These are phyloP conservation scores for Chlamydomonas schloesseri DNA, from an alignment of 139 green algal species.

Conservation along the genomic window DNA sequence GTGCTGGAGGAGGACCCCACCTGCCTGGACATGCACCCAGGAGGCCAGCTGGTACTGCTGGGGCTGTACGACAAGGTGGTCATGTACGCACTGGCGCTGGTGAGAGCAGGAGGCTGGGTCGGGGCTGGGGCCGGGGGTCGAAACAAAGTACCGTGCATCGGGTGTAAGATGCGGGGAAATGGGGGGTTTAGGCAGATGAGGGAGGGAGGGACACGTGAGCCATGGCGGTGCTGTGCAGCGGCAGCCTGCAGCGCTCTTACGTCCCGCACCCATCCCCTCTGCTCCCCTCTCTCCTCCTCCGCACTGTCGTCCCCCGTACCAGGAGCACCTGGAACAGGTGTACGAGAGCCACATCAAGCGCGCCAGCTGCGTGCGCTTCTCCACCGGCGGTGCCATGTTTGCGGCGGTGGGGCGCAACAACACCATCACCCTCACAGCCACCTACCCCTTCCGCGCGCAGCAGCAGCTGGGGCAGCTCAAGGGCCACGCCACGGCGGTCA, in stretches of 20 bases:
- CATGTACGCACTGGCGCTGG: conserved; percentile 52
- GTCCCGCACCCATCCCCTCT: neutral
- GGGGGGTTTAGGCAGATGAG: no score
- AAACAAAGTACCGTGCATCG: no score
- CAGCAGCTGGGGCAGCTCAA: conserved; percentile 45
- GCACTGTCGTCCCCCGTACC: no score
- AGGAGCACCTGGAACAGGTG: conserved; percentile 55
- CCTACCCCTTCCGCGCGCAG: conserved; percentile 42
- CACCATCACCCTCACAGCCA: conserved; percentile 53
- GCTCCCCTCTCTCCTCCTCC: no score
- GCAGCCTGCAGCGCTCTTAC: neutral
- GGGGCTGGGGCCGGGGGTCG: neutral
- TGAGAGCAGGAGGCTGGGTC: conserved; percentile 11
- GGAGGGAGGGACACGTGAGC: no score
- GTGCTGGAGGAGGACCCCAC: conserved; percentile 61
- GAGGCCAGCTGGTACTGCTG: conserved; percentile 52
- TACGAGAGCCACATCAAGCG: conserved; percentile 60
- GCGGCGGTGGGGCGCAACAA: conserved; percentile 64
- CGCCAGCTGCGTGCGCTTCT: conserved; percentile 61
- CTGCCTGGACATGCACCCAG: conserved; percentile 54
- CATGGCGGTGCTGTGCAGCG: no score
- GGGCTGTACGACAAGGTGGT: conserved; percentile 57
- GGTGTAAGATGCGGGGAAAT: no score
- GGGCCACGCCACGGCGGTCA: conserved; percentile 64
- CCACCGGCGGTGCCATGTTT: conserved; percentile 62